These are phyloP conservation scores for Pyricularia sp. DNA, from an alignment of 2,329 filamentous ascomycete species.

Conservation along the genomic window DNA sequence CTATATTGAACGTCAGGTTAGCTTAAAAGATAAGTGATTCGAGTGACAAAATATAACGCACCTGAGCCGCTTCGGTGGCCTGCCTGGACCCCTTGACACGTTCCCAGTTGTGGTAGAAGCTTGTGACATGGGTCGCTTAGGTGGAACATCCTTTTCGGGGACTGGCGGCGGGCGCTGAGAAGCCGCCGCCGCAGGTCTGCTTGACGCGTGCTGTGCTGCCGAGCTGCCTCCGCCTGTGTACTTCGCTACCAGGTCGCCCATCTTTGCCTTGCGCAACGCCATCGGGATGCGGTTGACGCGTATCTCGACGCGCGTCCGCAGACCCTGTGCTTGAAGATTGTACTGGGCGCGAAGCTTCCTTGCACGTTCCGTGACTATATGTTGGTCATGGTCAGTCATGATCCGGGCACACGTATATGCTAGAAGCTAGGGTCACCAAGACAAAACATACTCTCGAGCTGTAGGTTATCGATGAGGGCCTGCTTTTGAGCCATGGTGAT, in stretches of 20 bases:
- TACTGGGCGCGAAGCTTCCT: constrained; percentile 84
- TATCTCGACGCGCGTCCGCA: constrained; percentile 81
- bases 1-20: constrained; percentile 28
- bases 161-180: constrained; percentile 32
- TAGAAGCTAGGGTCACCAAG: background rate
- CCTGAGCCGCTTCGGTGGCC: constrained; percentile 41
- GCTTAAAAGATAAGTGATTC: background rate
- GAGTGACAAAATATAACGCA: constrained; percentile 21
- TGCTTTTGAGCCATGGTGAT: constrained; percentile 71
- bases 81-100: constrained; percentile 11
- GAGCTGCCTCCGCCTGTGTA: constrained; percentile 33
- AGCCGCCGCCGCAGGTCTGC: constrained; percentile 12
- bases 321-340: constrained; percentile 74
- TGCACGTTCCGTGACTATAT: constrained; percentile 72
- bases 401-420: background rate
- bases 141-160: constrained; percentile 35
- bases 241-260: constrained; percentile 64
- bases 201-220: constrained; percentile 16
- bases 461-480: constrained; percentile 78
- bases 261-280: constrained; percentile 66
- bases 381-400: background rate
- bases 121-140: constrained; percentile 6
- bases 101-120: constrained; percentile 5
- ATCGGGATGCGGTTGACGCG: constrained; percentile 87
- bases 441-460: constrained; percentile 65